Evolutionary conservation across 805 yeast species (phyloP).

Genomic region (fission yeast (Schizosaccharomyces pombe)): DNA sequence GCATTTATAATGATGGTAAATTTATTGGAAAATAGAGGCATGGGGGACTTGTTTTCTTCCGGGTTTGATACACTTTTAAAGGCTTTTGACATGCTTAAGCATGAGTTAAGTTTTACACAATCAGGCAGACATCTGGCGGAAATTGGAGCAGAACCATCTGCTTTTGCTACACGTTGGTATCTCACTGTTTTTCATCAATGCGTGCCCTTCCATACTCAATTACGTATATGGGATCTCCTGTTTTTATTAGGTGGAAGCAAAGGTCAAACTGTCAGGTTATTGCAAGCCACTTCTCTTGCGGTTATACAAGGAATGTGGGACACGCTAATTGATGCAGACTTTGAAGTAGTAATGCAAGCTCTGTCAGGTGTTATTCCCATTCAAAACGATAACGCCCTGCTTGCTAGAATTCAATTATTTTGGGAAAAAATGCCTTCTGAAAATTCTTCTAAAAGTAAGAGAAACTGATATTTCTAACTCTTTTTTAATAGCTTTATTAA

Average conservation of each 20-base stretch:
- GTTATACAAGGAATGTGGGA: not conserved
- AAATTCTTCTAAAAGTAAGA: not conserved
- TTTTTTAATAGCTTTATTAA: not conserved
- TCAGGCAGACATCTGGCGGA: not conserved
- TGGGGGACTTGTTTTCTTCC: conserved; percentile 7
- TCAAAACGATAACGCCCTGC: not conserved
- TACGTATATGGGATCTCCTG: conserved; percentile 10
- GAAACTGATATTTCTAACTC: not conserved
- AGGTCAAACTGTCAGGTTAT: not conserved
- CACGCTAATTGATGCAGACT: not conserved
- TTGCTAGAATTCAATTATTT: not conserved
- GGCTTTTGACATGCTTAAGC: conserved; percentile 7
- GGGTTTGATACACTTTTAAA: conserved; percentile 9
- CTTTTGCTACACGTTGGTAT: conserved; percentile 11
- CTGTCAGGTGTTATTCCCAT: not conserved
- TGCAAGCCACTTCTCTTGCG: conserved; percentile 2
- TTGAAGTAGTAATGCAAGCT: not conserved
- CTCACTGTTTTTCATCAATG: conserved; percentile 10
- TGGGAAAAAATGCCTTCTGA: conserved; percentile 3
- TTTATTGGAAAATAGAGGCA: conserved; percentile 6
- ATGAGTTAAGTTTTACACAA: not conserved
- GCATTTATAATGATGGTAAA: conserved; percentile 9
- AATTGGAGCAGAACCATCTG: conserved; percentile 8
- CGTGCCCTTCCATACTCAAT: conserved; percentile 9
- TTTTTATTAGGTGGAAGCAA: conserved; percentile 5